Percentiles rank a stretch among this genome's conserved stretches.
phyloP scores from a whole-genome alignment of 345 rosid genomes.

The Eucalyptus erythrocorys region DNA sequence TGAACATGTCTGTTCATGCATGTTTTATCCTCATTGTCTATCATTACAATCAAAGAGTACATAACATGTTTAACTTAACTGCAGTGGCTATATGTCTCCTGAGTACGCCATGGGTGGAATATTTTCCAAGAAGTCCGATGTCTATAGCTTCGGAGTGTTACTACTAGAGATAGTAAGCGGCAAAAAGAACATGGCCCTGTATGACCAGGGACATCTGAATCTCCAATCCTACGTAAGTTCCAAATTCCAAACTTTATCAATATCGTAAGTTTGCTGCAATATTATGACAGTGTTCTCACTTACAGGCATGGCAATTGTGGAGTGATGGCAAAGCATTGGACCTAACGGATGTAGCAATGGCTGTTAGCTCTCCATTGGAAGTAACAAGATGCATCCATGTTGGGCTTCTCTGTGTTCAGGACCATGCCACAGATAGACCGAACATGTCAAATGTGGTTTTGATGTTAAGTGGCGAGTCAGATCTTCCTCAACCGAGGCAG shows the following conservation, averaged over 20 bases:
- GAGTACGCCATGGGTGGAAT: background rate
- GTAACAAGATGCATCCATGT: conserved; percentile 8
- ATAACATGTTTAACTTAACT: no score
- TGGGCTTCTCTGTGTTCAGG: conserved; percentile 16
- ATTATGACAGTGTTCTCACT: background rate
- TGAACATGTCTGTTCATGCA: background rate
- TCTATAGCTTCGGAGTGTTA: conserved; percentile 5
- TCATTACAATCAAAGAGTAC: no score
- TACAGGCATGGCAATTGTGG: background rate
- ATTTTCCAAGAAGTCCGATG: background rate
- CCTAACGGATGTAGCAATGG: background rate
- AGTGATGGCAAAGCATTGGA: background rate
- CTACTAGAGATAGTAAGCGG: conserved; percentile 7
- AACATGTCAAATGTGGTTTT: background rate
- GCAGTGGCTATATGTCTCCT: background rate
- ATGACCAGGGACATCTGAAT: background rate
- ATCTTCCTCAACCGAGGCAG: background rate
- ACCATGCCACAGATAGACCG: conserved; percentile 4
- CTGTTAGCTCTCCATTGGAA: background rate
- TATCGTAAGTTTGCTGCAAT: background rate
- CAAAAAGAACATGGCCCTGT: background rate
- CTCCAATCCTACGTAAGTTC: background rate
- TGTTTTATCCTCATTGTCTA: background rate
- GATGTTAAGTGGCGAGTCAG: background rate
- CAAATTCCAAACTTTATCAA: background rate